Conservation (phyloP, 176 grass and related monocot species). For the Guadua angustifolia region DNA sequence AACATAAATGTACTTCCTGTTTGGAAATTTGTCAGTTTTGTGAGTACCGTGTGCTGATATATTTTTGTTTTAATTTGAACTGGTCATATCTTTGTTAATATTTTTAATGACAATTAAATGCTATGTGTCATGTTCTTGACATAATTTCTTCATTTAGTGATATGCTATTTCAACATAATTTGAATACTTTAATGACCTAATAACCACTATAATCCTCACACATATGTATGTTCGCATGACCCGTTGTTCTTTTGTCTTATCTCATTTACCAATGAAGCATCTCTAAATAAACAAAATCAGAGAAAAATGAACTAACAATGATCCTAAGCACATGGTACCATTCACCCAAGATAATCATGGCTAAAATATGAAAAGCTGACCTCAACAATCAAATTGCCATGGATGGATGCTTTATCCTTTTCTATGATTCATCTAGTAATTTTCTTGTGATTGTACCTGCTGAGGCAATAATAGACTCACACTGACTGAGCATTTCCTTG, state of each 20-base stretch:
- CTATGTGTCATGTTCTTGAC: neutral
- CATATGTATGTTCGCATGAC: neutral
- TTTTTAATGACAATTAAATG: neutral
- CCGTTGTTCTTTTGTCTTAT: neutral
- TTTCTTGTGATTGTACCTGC: conserved; percentile 11
- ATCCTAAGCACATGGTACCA: neutral
- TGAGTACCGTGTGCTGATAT: neutral
- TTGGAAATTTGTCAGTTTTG: neutral
- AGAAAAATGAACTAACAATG: neutral
- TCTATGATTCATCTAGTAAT: neutral
- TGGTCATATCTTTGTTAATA: neutral
- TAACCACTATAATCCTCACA: neutral
- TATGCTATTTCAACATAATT: neutral
- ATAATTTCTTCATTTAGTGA: neutral
- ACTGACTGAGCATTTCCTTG: neutral
- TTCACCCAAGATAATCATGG: neutral
- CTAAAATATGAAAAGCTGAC: neutral
- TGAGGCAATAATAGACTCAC: neutral
- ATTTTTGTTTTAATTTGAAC: neutral
- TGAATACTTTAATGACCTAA: neutral
- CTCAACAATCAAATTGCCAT: neutral
- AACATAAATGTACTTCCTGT: neutral
- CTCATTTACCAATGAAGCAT: neutral
- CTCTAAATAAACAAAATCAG: neutral
- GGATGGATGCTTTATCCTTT: neutral